Conservation (phyloP, 345 rosid species). For the Eucalyptus tenuipes region DNA sequence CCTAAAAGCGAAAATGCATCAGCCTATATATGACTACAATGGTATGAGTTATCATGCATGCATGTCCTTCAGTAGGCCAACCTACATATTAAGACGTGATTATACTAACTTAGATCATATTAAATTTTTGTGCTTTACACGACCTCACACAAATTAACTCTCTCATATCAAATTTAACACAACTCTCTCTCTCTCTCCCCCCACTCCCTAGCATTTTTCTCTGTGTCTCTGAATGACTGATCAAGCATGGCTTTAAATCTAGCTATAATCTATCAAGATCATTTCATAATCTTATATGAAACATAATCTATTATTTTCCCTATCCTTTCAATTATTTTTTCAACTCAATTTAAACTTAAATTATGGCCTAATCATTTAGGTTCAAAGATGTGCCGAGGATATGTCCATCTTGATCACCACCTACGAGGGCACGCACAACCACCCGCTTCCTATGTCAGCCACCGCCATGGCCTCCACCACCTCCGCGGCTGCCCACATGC, state of each 20-base stretch:
- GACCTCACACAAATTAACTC: not conserved
- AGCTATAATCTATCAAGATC: not conserved
- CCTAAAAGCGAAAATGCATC: not conserved
- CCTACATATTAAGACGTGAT: not conserved
- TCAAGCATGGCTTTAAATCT: not conserved
- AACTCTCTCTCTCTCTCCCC: not conserved
- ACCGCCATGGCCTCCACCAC: constrained; percentile 98
- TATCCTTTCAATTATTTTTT: not conserved
- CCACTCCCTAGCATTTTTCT: not conserved
- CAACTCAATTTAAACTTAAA: not conserved
- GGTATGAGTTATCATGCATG: not conserved
- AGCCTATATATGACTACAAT: not conserved
- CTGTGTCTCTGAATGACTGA: not conserved
- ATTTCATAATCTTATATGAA: not conserved
- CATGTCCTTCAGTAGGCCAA: not conserved
- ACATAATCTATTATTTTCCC: not conserved
- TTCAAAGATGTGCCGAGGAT: constrained; percentile 82
- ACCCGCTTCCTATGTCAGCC: constrained; percentile 78
- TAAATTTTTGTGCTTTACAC: not conserved
- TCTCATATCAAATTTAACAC: not conserved
- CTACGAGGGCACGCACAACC: constrained; percentile 94
- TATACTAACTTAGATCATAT: not conserved
- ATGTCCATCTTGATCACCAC: constrained; percentile 80
- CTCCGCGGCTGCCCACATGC: constrained; percentile 88
- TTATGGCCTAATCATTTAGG: constrained; percentile 18